Conservation (phyloP, 2,329 filamentous ascomycete genomes). For the Hypoxylon sp. region DNA sequence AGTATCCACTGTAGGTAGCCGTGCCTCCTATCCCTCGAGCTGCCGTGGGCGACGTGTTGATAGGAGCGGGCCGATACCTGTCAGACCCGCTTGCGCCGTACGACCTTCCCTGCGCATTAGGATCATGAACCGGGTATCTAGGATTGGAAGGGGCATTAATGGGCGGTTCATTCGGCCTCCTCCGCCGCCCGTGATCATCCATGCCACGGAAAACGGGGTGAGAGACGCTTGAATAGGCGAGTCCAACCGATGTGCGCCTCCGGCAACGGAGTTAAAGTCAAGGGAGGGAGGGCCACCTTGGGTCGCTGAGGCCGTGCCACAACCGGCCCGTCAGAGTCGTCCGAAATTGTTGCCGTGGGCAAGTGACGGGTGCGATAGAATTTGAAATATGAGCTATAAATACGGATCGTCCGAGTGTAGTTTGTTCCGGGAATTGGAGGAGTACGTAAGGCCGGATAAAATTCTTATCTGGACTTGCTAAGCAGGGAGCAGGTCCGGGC, state of each 20-base stretch:
- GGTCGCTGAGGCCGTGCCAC: constrained; percentile 56
- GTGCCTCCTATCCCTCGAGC: constrained; percentile 68
- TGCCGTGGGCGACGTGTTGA: constrained; percentile 65
- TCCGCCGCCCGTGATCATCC: constrained; percentile 81
- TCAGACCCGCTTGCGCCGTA: constrained; percentile 66
- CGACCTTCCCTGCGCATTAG: constrained; percentile 63
- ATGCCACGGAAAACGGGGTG: constrained; percentile 73
- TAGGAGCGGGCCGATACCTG: constrained; percentile 64
- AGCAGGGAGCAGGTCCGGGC: constrained; percentile 33
- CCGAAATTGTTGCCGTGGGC: constrained; percentile 30
- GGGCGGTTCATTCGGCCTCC: constrained; percentile 82
- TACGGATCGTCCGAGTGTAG: constrained; percentile 24
- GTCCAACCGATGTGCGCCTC: constrained; percentile 74
- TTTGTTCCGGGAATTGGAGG: constrained; percentile 28
- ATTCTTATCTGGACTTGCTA: constrained; percentile 42
- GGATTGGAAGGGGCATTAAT: constrained; percentile 72
- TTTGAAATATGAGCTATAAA: constrained; percentile 30
- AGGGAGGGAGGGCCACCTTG: constrained; percentile 77
- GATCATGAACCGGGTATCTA: constrained; percentile 67
- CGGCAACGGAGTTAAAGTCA: constrained; percentile 74
- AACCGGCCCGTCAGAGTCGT: constrained; percentile 48
- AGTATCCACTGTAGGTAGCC: constrained; percentile 72
- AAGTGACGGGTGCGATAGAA: constrained; percentile 30
- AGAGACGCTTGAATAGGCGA: constrained; percentile 69
- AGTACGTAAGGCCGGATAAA: constrained; percentile 41